Evolutionary conservation across 805 yeast species (phyloP).

Genomic region (Clavispora asparagi): DNA sequence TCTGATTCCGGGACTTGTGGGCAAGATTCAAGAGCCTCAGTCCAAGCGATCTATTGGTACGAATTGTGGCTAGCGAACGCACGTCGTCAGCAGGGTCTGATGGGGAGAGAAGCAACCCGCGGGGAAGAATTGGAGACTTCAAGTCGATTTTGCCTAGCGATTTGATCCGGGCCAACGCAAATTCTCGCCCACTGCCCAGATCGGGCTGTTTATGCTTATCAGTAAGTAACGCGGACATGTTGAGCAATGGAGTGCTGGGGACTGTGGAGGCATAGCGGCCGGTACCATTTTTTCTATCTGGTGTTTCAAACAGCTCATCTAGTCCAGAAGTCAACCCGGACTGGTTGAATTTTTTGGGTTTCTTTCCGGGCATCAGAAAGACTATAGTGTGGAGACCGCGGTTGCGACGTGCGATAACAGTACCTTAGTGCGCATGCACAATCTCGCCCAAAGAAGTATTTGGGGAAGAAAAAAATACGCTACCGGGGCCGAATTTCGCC

Average conservation of each 20-base stretch:
- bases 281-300: not conserved
- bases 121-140: not conserved
- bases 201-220: not conserved
- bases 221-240: not conserved
- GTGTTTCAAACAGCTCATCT: not conserved
- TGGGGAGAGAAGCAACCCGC: not conserved
- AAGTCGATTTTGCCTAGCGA: conserved; percentile 2
- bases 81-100: not conserved
- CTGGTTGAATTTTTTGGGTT: not conserved
- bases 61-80: not conserved
- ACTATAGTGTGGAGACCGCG: not conserved
- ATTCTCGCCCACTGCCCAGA: not conserved
- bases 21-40: not conserved
- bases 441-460: no score
- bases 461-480: no score
- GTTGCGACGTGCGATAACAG: not conserved
- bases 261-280: not conserved
- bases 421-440: not conserved
- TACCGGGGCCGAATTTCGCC: no score
- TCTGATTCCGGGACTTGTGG: not conserved
- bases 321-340: not conserved
- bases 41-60: not conserved
- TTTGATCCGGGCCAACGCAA: conserved; percentile 2
- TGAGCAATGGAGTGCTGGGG: conserved; percentile 1
- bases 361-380: not conserved